Evolutionary conservation across 2,329 filamentous ascomycete species (phyloP).

Genomic region (Talaromyces sp.): DNA sequence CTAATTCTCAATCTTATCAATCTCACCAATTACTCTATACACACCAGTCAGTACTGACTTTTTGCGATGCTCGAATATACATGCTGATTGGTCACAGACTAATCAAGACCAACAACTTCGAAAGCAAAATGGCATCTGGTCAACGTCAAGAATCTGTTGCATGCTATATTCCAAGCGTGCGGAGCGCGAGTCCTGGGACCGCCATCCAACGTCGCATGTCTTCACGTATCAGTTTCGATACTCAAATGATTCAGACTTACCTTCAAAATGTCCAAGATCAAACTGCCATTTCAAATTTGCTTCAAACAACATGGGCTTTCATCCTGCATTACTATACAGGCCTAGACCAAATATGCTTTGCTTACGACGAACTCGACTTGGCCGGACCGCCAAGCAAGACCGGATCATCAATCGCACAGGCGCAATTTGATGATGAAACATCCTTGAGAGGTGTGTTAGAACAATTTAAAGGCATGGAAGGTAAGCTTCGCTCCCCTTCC

Average conservation of each 20-base stretch:
- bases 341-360: conserved; percentile 44
- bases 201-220: conserved; percentile 27
- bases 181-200: conserved; percentile 20
- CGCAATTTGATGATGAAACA: conserved; percentile 25
- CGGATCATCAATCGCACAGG: conserved; percentile 17
- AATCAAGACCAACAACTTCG: neutral
- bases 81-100: neutral
- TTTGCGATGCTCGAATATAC: neutral
- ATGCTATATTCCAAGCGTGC: conserved; percentile 31
- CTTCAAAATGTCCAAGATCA: conserved; percentile 1
- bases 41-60: neutral
- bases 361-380: conserved; percentile 28
- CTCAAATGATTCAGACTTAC: conserved; percentile 15
- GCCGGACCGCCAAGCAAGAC: conserved; percentile 14
- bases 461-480: conserved; percentile 14
- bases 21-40: neutral
- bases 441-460: conserved; percentile 23
- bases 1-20: neutral
- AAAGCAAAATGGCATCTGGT: conserved; percentile 1
- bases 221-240: conserved; percentile 25
- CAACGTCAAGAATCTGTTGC: conserved; percentile 19
- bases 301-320: conserved; percentile 43
- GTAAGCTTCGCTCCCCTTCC: neutral
- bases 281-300: conserved; percentile 9
- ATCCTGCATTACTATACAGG: conserved; percentile 42